Base-by-base conservation (phyloP, 208 protist species). In the Phytomonas sp. region DNA sequence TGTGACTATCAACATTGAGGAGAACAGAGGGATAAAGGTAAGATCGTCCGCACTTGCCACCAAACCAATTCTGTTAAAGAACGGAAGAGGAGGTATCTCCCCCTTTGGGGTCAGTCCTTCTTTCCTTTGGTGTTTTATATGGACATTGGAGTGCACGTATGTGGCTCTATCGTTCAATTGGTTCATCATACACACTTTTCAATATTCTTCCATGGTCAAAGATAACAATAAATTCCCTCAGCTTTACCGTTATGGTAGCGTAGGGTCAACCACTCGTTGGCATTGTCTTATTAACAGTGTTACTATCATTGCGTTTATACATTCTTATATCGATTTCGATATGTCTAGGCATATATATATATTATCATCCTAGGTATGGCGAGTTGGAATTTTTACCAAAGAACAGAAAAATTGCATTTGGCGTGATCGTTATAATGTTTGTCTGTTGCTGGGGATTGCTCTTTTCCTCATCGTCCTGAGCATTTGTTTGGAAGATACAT, bases 101-200 rank as follows among this genome's bases (percentile, higher is more conserved):
- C 11, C 17, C 17, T 11, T 23, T 51, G 11, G 40, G 2, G 17
- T 51, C 2, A 51, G 40, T 51, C 17, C 40, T 51, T 51, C 17
- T 51, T 9, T 20, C 40, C 40, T 37, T 33, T 70, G 23, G 40
- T 0, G n/a, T 26, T 62, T 15, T 33, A 37, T 70, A 26, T 72
- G 26, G 23, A 11, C 34, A 29, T 66, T 13, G 8, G n/a, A n/a
- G 68, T 67, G 33, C 53, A 36, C 60, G 69, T 62, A 64, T 46
- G 37, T 51, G 30, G 26, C 26, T 72, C 13, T 67, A 20, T 64
- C 17, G 15, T 51, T 67, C 13, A 37, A 36, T 28, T 72, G 37
- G 37, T 72, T 63, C 61, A 5, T 33, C 17, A 40, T 64, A 64
- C 60, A 64, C 59, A 56, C 9, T 59, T 60, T 67, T 6, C 37